Base-by-base conservation (phyloP, 2,329 filamentous ascomycete genomes). In the Fusarium succisae region DNA sequence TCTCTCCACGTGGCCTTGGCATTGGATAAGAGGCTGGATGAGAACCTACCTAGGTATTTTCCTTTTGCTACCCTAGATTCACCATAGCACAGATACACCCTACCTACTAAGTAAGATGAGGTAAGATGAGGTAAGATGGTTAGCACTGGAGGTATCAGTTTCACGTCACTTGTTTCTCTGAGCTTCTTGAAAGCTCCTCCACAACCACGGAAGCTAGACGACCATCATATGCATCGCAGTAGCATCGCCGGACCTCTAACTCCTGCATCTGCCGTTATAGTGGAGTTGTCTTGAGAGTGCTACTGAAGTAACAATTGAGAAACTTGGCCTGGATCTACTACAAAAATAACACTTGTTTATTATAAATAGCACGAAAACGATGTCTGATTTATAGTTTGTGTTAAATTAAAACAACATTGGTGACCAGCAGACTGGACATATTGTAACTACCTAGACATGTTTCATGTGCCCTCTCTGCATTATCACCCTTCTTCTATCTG, bases 1-100 rank as follows among this genome's bases (percentile, higher is more conserved):
- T 47, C 38, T 44, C 37, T 76, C 75, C 76, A 78, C 76, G 75
- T 78, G 75, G 76, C 64, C 68, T 45, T 63, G 57, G 70, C 66
- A 77, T 69, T 78, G 76, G 76, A 68, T 41, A 58, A 54, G 32
- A 69, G 72, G 51, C 41, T 37, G 24, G 60, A 61, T 24, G n/a
- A 53, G 18, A 32, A 32, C 15, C 28, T 24, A 50, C 28, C 28
- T 32, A 48, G 48, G 28, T 37, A 10, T 58, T 26, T 37, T 35
- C 12, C 14, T 28, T 10, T 51, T 30, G 26, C 41, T 58, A 68
- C 57, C 51, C 63, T 62, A 67, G 38, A 51, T 35, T 28, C 35
- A 51, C 20, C 32, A 35, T 35, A 35, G 9, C 14, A 26, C 38
- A 41, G 35, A 68, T 30, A 50, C 12, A 26, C 17, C 22, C 39